Base-by-base conservation (phyloP, 2,329 filamentous ascomycete genomes). In the Metarhizium brunneum region DNA sequence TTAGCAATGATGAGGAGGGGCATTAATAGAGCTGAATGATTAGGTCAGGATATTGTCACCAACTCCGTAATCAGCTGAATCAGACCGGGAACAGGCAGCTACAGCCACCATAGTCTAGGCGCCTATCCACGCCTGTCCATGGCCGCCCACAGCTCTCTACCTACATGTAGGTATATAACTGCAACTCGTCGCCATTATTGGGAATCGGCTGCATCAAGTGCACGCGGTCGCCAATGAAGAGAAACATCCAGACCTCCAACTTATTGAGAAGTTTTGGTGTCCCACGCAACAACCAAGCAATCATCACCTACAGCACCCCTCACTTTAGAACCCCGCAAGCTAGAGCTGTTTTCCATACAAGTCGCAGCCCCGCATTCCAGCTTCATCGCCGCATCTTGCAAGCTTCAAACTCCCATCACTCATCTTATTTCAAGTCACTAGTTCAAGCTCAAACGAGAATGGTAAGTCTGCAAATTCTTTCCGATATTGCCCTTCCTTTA, bases 1-100 rank as follows among this genome's bases (percentile, higher is more conserved):
- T 70, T 64, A 61, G 63, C 64, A 69, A 69, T 54, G 18, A 35
- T 35, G 53, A 47, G 32, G 45, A 54, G 20, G n/a, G 18, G 18
- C 4, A 13, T 25, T 29, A n/a, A 6, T 47, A 16, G 43, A 25
- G 43, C 29, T 13, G 7, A 1, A 25, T 47, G 43, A 52, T 52
- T 29, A 43, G 50, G 35, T 42, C 50, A 40, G 35, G 35, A 52
- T 52, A 52, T 52, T 47, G 35, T 52, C 18, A 52, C 6, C 36
- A 52, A 29, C 35, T 52, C 35, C 36, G 35, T 52, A 18, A 52
- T 52, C 50, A 20, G 20, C 20, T n/a, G 10, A 45, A 16, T n/a
- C 20, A 10, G 45, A 14, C n/a, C 25, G 1, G 13, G 11, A 25
- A 20, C 43, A 13, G 43, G 20, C 20, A 25, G 43, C 20, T 47